Evolutionary conservation across 1,139 yeast species (phyloP).

Genomic region (Geotrichum carabidarum): DNA sequence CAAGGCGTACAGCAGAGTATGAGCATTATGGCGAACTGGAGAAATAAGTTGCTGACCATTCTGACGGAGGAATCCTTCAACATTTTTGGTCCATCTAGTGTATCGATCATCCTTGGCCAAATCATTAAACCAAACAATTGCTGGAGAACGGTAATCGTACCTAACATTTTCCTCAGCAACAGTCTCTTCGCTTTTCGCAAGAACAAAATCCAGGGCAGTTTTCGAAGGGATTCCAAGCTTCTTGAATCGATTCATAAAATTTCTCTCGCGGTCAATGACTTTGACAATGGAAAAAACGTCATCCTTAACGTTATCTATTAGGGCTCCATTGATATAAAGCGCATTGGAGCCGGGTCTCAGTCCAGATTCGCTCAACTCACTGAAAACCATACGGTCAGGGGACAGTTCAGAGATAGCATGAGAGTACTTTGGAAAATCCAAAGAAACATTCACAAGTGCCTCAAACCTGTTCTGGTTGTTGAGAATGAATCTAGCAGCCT

Average conservation of each 20-base stretch:
- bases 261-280: conserved; percentile 33
- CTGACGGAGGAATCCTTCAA: conserved; percentile 36
- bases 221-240: conserved; percentile 22
- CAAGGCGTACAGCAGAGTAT: conserved; percentile 67
- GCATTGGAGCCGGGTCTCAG: conserved; percentile 35
- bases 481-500: conserved; percentile 34
- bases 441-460: conserved; percentile 33
- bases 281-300: conserved; percentile 33
- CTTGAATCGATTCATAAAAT: conserved; percentile 25
- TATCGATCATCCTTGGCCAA: conserved; percentile 61
- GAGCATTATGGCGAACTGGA: conserved; percentile 64
- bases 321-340: conserved; percentile 39
- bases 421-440: conserved; percentile 37
- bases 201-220: conserved; percentile 21
- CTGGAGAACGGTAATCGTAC: conserved; percentile 44
- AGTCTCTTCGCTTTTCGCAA: conserved; percentile 17
- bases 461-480: conserved; percentile 31
- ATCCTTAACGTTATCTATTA: conserved; percentile 27
- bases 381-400: conserved; percentile 23
- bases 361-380: conserved; percentile 26
- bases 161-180: conserved; percentile 28
- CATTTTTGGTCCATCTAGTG: conserved; percentile 42
- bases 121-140: conserved; percentile 71
- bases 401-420: conserved; percentile 26
- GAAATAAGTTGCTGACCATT: conserved; percentile 58